These are phyloP conservation scores for Pyrenophora tritici-repentis DNA, from an alignment of 2,329 filamentous ascomycete species.

Conservation along the genomic window DNA sequence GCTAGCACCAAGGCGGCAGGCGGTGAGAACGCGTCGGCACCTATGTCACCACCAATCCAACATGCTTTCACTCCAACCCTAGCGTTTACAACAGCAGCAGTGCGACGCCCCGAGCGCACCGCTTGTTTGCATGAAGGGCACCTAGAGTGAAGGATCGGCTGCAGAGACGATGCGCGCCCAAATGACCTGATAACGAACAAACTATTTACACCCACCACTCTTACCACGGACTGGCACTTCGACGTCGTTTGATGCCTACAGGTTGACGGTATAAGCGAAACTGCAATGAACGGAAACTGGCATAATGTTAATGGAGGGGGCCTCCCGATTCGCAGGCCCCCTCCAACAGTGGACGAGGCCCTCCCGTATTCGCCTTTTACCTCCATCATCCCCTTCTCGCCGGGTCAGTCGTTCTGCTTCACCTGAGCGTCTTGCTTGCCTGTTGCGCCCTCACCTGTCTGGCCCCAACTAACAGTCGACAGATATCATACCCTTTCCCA, in stretches of 20 bases:
- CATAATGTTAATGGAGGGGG: conserved; percentile 41
- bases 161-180: conserved; percentile 21
- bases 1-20: conserved; percentile 27
- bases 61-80: conserved; percentile 5
- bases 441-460: conserved; percentile 24
- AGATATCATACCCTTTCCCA: conserved; percentile 55
- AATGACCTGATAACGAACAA: conserved; percentile 17
- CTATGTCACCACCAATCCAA: conserved; percentile 6
- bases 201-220: conserved; percentile 3
- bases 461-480: conserved; percentile 21
- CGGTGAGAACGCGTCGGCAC: conserved; percentile 33
- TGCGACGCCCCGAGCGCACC: conserved; percentile 8
- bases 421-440: conserved; percentile 14
- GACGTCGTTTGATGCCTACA: conserved; percentile 1
- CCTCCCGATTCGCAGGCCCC: conserved; percentile 45
- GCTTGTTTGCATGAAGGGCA: conserved; percentile 6
- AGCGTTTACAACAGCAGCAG: neutral
- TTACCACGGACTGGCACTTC: conserved; percentile 3
- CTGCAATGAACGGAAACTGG: conserved; percentile 39
- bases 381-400: conserved; percentile 77
- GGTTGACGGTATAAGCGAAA: conserved; percentile 13
- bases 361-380: conserved; percentile 83
- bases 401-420: conserved; percentile 59
- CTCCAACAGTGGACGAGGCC: conserved; percentile 69
- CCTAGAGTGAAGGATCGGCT: neutral